Base-by-base conservation (phyloP, 1,139 yeast species). In the Debaryomyces udenii region DNA sequence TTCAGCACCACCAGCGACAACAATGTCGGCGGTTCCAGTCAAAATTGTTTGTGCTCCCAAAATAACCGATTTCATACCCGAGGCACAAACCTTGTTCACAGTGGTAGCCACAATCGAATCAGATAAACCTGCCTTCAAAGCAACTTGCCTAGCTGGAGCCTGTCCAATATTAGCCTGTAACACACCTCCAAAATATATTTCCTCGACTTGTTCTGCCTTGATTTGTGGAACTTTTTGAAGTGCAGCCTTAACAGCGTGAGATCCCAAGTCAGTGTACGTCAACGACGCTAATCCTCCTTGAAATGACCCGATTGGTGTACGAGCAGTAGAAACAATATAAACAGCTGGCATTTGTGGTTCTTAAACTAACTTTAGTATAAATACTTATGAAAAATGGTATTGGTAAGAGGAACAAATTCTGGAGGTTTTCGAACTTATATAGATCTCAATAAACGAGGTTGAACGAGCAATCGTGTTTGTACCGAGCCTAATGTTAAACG, bases 141-240 rank as follows among this genome's bases (percentile, higher is more conserved):
- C 96, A 41, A 90, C 96, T 68, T 90, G 96, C 66, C 96, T 84
- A 32, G 96, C 96, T 35, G 96, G 96, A 46, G 88, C 89, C 68
- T 90, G 96, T 46, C 97, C 97, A 43, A 86, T 80, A 56, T 86
- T 86, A 49, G 96, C 96, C 55, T 86, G 86, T 57, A 86, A 69
- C 39, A 88, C 97, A 57, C 87, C 86, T 56, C 97, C 97, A 60
- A 88, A 89, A 59, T 85, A 74, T 58, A 90, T 79, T 65, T 90
- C 96, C 53, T 90, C 96, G 42, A 85, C 93, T 45, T 77, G 81
- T 20, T 72, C 68, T 37, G 95, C 79, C 55, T 83, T 73, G 66
- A 89, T 74, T 62, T 81, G 78, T 41, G 95, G 94, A 33, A 86
- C 90, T 59, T 86, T 83, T 40, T 72, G 87, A 46, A 89, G 68